Evolutionary conservation across 495 filamentous ascomycete genomes (phyloP), one percentile per base, ranked within the genome.

Genomic region (Stereocaulon alpinum): DNA sequence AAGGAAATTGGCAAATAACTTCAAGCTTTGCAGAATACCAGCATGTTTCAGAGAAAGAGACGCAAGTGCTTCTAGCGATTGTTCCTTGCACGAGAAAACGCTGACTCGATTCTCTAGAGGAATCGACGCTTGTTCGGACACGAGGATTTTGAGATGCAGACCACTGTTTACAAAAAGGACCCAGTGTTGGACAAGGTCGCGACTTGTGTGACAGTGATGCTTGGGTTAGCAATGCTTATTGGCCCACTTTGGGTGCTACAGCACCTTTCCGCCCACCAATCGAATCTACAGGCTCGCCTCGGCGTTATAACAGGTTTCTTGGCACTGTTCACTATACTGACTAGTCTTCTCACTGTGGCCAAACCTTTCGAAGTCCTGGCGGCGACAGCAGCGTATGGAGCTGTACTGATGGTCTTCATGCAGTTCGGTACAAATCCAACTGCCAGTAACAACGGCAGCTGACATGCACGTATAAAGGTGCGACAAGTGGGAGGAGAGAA

Each of bases 331-430:
- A 58, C 67, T 10, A 44, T 51, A 20, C 47, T 69, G 34, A 47
- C 69, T 14, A 58, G 56, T 15, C 57, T 64, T 40, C 54, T 64
- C 6, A 68, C 67, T 29, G 61, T 62, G 12, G 65, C 70, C 15
- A 69, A 65, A 40, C 66, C 70, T 10, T 69, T 63, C 55, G 70
- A 72, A 37, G 59, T 63, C 42, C 45, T 73, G n/a, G 69, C 63
- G 14, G 69, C 70, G 17, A 69, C 68, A 20, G 71, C 71, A 55
- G 71, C 68, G 61, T 73, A 73, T 58, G 65, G 63, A 15, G 70
- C 70, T 2, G 67, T 71, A 11, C 50, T 73, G 17, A 70, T 71
- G 65, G 68, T 72, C 7, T 72, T 72, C 45, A 49, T 72, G 54
- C 70, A 73, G 47, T 50, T 71, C n/a, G 55, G 76, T 24, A 51